phyloP scores from a whole-genome alignment of 2,329 filamentous ascomycete genomes.

The Phoma sp. region DNA sequence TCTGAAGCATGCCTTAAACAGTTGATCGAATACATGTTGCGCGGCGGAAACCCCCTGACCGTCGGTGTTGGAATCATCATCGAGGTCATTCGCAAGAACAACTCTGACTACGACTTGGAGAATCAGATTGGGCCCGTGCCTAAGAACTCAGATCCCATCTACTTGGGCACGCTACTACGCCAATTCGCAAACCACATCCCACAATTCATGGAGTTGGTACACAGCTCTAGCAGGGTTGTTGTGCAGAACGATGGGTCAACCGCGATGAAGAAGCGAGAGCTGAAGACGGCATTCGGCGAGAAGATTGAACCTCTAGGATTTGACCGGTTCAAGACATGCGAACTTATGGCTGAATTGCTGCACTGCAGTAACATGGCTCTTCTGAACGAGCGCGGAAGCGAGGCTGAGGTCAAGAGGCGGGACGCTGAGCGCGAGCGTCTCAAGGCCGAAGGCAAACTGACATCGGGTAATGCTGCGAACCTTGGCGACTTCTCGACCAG shows the following conservation, averaged over 20 bases:
- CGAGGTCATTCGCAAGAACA: conserved; percentile 98
- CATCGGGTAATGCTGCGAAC: conserved; percentile 65
- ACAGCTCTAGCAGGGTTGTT: conserved; percentile 70
- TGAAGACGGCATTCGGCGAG: conserved; percentile 87
- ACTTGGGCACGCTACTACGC: conserved; percentile 86
- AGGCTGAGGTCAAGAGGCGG: conserved; percentile 80
- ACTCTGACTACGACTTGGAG: conserved; percentile 97
- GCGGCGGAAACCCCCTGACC: conserved; percentile 90
- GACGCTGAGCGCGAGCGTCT: conserved; percentile 83
- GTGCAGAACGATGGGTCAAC: conserved; percentile 63
- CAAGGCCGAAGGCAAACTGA: conserved; percentile 77
- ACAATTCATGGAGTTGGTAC: conserved; percentile 90
- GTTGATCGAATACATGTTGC: conserved; percentile 90
- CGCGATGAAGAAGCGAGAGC: conserved; percentile 73
- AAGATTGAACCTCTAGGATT: conserved; percentile 95
- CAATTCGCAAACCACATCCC: conserved; percentile 91
- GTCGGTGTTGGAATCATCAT: conserved; percentile 98
- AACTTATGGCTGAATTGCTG: conserved; percentile 95
- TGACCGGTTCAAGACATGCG: conserved; percentile 98
- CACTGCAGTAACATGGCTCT: conserved; percentile 99
- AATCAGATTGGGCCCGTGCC: conserved; percentile 81
- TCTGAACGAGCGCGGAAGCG: conserved; percentile 88
- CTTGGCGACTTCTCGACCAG: conserved; percentile 60
- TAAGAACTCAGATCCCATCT: conserved; percentile 91
- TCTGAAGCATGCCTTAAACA: conserved; percentile 83